Evolutionary conservation across 306 rosid genomes (phyloP), one percentile per base, ranked within the genome.

Genomic region (Sicyos edulis): DNA sequence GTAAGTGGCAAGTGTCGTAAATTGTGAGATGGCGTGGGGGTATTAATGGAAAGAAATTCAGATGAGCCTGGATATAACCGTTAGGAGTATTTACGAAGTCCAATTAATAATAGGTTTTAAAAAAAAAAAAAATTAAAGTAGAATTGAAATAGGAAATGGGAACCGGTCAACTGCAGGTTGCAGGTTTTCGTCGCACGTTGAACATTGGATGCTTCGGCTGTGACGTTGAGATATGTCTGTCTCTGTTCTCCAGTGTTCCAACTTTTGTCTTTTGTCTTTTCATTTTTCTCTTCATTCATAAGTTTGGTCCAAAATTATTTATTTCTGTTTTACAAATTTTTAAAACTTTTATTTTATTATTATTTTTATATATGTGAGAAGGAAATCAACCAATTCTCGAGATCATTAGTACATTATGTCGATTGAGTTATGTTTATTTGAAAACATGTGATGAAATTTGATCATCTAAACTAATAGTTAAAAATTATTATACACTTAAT

Each of bases 131-230:
- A n/a, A n/a, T n/a, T n/a, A n/a, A n/a, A n/a, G n/a, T n/a, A n/a
- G n/a, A n/a, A n/a, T 34, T 34, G 69, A 44, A 62, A n/a, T 16
- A 8, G 26, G 51, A 5, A 64, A 42, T 3, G 19, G 50, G 3
- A 45, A 66, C 47, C 72, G 72, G 72, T 66, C 72, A 66, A 66
- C 70, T 42, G 32, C 70, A 64, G 29, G 70, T 64, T 19, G 52
- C 29, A 5, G 51, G 70, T 62, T 16, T n/a, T n/a, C 7, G 70
- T 42, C 49, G 52, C 21, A 11, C 15, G 70, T 62, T 62, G 45
- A 34, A 62, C 50, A 62, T 62, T 62, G 70, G 52, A 64, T 64
- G 10, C 53, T 11, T 10, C 17, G 53, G 53, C 51, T 19, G 16
- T 42, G 71, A 42, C 52, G 72, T 66, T 20, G 72, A 45, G n/a